Evolutionary conservation across 2,329 filamentous ascomycete genomes (phyloP), one percentile per base, ranked within the genome.

Genomic region (Hyphodiscus sp.): DNA sequence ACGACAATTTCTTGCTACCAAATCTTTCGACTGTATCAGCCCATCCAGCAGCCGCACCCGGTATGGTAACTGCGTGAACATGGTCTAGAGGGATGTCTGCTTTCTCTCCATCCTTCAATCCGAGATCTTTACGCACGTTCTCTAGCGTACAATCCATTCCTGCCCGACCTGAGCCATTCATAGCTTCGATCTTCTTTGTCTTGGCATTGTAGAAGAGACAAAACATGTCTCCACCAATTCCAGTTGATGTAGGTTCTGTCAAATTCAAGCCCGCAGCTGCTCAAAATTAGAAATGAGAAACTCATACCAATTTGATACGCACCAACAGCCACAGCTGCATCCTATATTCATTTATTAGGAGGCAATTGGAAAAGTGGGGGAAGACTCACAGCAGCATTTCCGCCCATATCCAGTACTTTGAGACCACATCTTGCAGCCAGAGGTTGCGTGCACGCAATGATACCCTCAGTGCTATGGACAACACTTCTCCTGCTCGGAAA

Each of bases 241-340:
- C 94, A 0, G 94, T 97, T 6, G 88, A 94, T 55, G 85, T 84
- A 8, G 94, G 94, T 68, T 99, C 94, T 0, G 92, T 96, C 67
- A 97, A 81, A 71, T 96, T 97, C 53, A 99, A 77, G 5, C 85
- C 91, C 30, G 94, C 94, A 45, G 94, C 92, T 89, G 13, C 45
- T 50, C 51, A 23, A 15, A 7, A 47, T 50, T 47, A 50, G 56
- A 51, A 19, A 2, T 47, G 38, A 13, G 20, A 45, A 29, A 2
- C 13, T 29, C 16, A 45, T 43, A 30, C 20, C n/a, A 9, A 29
- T 20, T 15, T 26, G 26, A 10, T 11, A 73, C 79, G 58, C 76
- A 88, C 86, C 86, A 57, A 95, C 89, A 44, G 94, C 94, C 3
- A 97, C 89, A 9, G 94, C 92, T n/a, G 94, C 92, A 75, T 97